Evolutionary conservation across 345 rosid species (phyloP).

Genomic region (Lumnitzera racemosa): DNA sequence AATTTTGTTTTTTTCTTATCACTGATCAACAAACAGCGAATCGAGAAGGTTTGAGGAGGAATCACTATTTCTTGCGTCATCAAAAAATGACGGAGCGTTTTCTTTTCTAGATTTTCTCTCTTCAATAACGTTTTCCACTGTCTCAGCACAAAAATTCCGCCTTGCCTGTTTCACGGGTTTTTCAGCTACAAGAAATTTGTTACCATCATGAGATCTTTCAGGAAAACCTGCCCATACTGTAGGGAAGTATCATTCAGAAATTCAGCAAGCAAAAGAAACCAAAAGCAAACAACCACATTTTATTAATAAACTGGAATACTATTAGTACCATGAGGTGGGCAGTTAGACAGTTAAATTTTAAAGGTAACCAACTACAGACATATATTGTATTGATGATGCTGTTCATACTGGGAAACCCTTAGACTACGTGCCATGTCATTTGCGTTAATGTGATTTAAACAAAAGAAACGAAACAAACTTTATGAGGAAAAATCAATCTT

Average conservation of each 20-base stretch:
- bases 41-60: conserved; percentile 51
- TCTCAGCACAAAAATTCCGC: conserved; percentile 53
- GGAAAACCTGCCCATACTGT: conserved; percentile 98
- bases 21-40: conserved; percentile 43
- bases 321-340: too few relatives aligned
- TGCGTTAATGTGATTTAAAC: too few relatives aligned
- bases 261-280: not conserved
- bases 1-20: conserved; percentile 2
- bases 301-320: too few relatives aligned
- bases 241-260: not conserved
- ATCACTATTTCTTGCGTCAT: conserved; percentile 32
- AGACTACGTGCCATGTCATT: too few relatives aligned
- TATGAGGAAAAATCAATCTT: too few relatives aligned
- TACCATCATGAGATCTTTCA: conserved; percentile 73
- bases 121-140: conserved; percentile 53
- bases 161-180: conserved; percentile 46
- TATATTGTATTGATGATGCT: too few relatives aligned
- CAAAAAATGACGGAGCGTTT: conserved; percentile 57
- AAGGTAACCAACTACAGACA: too few relatives aligned
- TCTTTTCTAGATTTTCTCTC: conserved; percentile 60
- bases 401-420: too few relatives aligned
- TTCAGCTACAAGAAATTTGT: conserved; percentile 80
- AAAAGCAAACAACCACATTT: not conserved
- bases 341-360: too few relatives aligned
- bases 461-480: too few relatives aligned